These are phyloP conservation scores for Monosporascus sp. DNA, from an alignment of 2,329 filamentous ascomycete genomes.

Conservation along the genomic window DNA sequence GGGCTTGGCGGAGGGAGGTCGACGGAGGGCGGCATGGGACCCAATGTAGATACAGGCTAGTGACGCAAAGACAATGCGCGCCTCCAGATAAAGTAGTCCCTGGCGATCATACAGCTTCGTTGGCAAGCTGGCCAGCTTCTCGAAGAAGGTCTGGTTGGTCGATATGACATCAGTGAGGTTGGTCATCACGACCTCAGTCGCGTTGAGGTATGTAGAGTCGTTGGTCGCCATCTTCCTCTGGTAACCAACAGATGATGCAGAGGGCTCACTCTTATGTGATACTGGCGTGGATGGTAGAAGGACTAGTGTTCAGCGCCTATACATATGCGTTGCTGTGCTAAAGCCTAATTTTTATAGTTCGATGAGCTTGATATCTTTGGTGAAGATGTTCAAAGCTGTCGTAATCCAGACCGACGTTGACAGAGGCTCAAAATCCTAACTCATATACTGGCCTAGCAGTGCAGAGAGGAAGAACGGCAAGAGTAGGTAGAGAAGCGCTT, in stretches of 20 bases:
- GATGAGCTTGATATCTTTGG: no score
- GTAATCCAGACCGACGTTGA: no score
- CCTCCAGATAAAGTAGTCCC: conserved; percentile 41
- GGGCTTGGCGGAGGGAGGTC: conserved; percentile 71
- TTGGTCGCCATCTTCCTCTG: conserved; percentile 18
- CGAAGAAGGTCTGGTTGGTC: conserved; percentile 23
- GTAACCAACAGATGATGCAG: neutral
- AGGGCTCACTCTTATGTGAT: neutral
- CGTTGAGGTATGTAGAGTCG: conserved; percentile 13
- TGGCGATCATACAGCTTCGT: conserved; percentile 23
- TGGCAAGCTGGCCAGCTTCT: conserved; percentile 25
- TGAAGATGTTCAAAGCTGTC: no score
- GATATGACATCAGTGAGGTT: conserved; percentile 13
- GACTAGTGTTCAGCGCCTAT: no score
- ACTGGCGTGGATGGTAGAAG: neutral
- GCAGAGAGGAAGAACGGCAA: no score
- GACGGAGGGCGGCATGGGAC: conserved; percentile 77
- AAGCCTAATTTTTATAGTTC: no score
- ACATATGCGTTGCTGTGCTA: no score
- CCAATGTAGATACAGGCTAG: conserved; percentile 80
- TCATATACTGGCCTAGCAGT: no score
- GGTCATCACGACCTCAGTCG: conserved; percentile 17
- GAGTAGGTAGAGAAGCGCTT: no score
- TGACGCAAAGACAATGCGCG: conserved; percentile 56
- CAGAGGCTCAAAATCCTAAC: no score